Base-by-base conservation (phyloP, 768 basidiomycete species). In the Agrocybe chaxingu region DNA sequence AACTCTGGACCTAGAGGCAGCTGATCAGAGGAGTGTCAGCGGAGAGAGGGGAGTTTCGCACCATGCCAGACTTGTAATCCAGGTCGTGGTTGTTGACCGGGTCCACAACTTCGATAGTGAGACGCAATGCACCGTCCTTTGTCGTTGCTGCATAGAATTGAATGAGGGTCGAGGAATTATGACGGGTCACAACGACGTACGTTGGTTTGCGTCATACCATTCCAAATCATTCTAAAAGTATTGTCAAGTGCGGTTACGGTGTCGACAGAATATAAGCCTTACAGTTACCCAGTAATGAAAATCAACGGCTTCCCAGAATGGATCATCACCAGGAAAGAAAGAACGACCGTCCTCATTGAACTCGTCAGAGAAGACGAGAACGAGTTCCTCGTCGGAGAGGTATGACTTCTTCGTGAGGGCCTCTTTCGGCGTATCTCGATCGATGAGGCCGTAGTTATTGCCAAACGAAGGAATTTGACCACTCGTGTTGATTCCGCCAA, bases 321-420 rank as follows among this genome's bases (percentile, higher is more conserved):
- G 80, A 64, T 80, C 80, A 36, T 80, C 78, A 0, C 78, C 85
- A 5, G 79, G 73, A 62, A 77, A 81, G 58, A 85, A 85, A 0
- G 77, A 72, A 4, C 84, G 66, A 0, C 84, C 86, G 1, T 84
- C 84, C 18, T 58, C 62, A 52, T 89, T 78, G 64, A 90, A 90
- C 68, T 89, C 87, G 63, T 89, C 90, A 1, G 82, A 85, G 66
- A 90, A 93, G 12, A 90, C 81, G 47, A 88, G 70, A 60, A 64
- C 62, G 69, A 74, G 65, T 11, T 73, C 65, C 47, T 77, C 78
- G 39, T 62, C 60, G 1, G 85, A 78, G 52, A 85, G 80, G 57
- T 84, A 82, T 8, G 79, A 76, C 2, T 76, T 42, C 62, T 82
- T 75, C 50, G 76, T 75, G 63, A 70, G 66, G 3, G 75, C 79